Conservation (phyloP, 352 stramenopile species). For the Phytopythium aichiense region DNA sequence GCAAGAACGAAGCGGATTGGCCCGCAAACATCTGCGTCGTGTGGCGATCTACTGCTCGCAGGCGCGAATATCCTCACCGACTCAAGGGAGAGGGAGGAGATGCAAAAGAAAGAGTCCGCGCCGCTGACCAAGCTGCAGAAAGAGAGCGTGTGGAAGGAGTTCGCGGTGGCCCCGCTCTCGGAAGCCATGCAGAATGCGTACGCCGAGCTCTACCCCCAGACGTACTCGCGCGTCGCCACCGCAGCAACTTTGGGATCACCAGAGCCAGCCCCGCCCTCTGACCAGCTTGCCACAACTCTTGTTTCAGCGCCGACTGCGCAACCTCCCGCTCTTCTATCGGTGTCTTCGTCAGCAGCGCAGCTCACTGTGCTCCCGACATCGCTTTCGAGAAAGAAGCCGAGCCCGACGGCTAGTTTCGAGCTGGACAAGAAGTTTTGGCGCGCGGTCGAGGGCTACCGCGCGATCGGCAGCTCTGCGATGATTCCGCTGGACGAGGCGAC, state of each 20-base stretch:
- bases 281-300: not conserved
- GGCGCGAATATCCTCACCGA: constrained; percentile 5
- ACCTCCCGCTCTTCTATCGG: not conserved
- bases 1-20: not conserved
- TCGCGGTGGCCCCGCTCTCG: constrained; percentile 27
- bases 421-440: constrained; percentile 60
- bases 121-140: constrained; percentile 34
- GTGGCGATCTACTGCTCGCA: constrained; percentile 12
- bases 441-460: constrained; percentile 51
- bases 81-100: not conserved
- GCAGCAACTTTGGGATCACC: not conserved
- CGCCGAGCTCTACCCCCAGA: constrained; percentile 44
- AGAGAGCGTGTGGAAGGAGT: constrained; percentile 40
- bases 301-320: not conserved
- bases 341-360: not conserved
- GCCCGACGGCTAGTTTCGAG: constrained; percentile 11
- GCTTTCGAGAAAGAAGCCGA: not conserved
- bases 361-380: not conserved
- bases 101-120: constrained; percentile 6
- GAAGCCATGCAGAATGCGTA: constrained; percentile 55
- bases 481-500: constrained; percentile 36
- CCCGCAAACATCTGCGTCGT: not conserved
- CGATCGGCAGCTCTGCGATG: constrained; percentile 30
- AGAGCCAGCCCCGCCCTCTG: not conserved
- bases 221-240: constrained; percentile 17